Conservation (phyloP, 140 eudicot genomes). For the Artemisia princeps region DNA sequence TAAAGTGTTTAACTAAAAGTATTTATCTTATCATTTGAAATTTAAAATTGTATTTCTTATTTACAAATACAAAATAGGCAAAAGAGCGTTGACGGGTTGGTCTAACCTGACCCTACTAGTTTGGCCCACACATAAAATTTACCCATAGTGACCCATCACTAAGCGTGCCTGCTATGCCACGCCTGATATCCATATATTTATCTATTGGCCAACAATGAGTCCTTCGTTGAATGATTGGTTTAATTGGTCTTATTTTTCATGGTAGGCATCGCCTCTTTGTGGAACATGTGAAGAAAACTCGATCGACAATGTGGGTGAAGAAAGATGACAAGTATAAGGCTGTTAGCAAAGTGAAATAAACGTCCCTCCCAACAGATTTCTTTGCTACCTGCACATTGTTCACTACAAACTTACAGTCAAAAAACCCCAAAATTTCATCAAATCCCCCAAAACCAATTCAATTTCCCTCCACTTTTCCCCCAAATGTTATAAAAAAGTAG, state of each 20-base stretch:
- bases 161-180: background rate
- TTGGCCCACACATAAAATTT: background rate
- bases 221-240: too few species aligned
- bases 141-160: background rate
- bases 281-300: slow-evolving; percentile 60
- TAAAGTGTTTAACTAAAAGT: too few species aligned
- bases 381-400: slow-evolving; percentile 13
- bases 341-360: slow-evolving; percentile 35
- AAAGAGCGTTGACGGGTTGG: background rate
- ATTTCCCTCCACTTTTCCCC: too few species aligned
- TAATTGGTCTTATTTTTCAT: slow-evolving; percentile 17
- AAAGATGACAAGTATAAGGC: slow-evolving; percentile 40
- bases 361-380: background rate
- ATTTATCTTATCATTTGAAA: too few species aligned
- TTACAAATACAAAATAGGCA: background rate
- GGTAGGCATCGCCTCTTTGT: slow-evolving; percentile 64
- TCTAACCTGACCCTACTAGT: background rate
- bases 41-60: background rate
- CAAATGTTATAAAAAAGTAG: too few species aligned
- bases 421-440: too few species aligned
- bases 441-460: too few species aligned
- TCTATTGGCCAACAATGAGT: background rate
- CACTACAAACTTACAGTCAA: too few species aligned
- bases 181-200: background rate
- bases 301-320: slow-evolving; percentile 64